Evolutionary conservation across 176 grass and related monocot species (phyloP).

Genomic region (Pontederia paniculata): DNA sequence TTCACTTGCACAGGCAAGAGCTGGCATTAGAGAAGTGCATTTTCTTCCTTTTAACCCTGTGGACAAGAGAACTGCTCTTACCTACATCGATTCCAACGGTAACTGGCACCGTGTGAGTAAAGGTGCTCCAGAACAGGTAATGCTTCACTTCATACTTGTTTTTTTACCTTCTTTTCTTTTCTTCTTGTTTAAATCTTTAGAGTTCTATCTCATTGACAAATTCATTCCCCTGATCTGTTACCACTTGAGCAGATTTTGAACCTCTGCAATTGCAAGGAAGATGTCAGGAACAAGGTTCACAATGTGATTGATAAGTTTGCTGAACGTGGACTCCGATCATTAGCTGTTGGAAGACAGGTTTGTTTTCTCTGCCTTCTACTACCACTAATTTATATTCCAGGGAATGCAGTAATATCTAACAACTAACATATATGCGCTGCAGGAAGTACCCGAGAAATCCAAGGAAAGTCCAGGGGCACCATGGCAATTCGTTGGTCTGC

Average conservation of each 20-base stretch:
- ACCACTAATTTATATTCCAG: not conserved
- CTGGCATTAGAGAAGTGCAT: constrained; percentile 45
- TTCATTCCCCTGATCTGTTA: not conserved
- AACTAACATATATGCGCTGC: not conserved
- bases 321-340: constrained; percentile 15
- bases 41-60: constrained; percentile 76
- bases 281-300: constrained; percentile 12
- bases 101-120: constrained; percentile 71
- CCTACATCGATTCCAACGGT: constrained; percentile 48
- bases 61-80: constrained; percentile 65
- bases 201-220: no score
- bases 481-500: constrained; percentile 18
- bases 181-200: not conserved
- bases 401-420: not conserved
- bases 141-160: not conserved
- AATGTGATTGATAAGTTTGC: constrained; percentile 16
- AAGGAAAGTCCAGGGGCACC: constrained; percentile 12
- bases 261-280: constrained; percentile 16
- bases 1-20: constrained; percentile 38
- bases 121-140: constrained; percentile 80
- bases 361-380: no score
- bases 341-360: constrained; percentile 22
- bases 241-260: constrained; percentile 1
- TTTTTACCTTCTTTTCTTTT: not conserved
- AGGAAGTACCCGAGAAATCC: constrained; percentile 13